Evolutionary conservation across 2,329 filamentous ascomycete species (phyloP).

Genomic region (Hymenoscyphus salicellus): DNA sequence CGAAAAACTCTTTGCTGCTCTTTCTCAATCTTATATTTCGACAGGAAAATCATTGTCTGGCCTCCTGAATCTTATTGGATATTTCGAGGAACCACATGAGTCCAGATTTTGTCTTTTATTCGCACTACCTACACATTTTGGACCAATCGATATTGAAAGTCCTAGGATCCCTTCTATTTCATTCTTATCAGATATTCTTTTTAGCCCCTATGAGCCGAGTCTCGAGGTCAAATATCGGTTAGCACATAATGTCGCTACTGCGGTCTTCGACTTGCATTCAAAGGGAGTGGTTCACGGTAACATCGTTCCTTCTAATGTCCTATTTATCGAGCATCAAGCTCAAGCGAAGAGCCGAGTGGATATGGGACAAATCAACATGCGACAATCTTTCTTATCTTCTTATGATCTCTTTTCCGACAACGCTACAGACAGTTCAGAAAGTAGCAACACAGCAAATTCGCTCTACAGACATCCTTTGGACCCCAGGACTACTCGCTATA

Average conservation of each 20-base stretch:
- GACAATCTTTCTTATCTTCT: conserved; percentile 67
- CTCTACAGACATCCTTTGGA: conserved; percentile 65
- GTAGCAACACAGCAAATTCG: conserved; percentile 18
- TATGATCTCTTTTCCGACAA: conserved; percentile 66
- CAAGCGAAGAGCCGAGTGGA: conserved; percentile 25
- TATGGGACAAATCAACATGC: conserved; percentile 51
- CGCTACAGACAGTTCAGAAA: conserved; percentile 36
- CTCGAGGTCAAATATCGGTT: conserved; percentile 75
- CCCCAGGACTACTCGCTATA: conserved; percentile 49
- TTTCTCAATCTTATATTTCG: conserved; percentile 43
- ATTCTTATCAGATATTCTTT: conserved; percentile 54
- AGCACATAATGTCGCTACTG: conserved; percentile 68
- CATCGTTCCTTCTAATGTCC: conserved; percentile 63
- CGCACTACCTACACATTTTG: conserved; percentile 65
- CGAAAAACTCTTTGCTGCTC: conserved; percentile 58
- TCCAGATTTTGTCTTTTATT: conserved; percentile 74
- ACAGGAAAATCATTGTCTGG: conserved; percentile 57
- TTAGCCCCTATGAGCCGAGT: conserved; percentile 55
- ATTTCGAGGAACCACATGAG: conserved; percentile 70
- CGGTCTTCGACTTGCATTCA: conserved; percentile 70
- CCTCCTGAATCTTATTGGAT: conserved; percentile 60
- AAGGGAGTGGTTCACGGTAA: conserved; percentile 69
- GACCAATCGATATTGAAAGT: conserved; percentile 53
- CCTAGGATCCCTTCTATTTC: conserved; percentile 43
- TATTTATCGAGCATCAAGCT: conserved; percentile 52